Evolutionary conservation across 306 rosid genomes (phyloP).

Genomic region (Dicorynia guianensis): DNA sequence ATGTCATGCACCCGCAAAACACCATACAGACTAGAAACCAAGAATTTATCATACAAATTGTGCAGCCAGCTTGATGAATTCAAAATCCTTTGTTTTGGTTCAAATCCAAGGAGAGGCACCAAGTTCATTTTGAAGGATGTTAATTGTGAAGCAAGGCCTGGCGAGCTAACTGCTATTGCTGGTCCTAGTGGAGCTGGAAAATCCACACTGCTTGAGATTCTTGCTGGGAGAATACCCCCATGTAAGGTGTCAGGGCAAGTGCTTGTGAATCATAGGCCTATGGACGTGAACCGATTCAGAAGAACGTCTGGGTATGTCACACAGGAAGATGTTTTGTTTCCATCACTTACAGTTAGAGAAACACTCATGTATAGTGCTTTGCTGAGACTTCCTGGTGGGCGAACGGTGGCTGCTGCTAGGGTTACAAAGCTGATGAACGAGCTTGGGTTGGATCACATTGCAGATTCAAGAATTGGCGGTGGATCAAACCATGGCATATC

Average conservation of each 20-base stretch:
- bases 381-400: slow-evolving; percentile 71
- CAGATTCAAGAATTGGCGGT: slow-evolving; percentile 73
- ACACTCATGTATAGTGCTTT: slow-evolving; percentile 87
- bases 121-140: slow-evolving; percentile 78
- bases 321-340: slow-evolving; percentile 88
- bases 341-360: slow-evolving; percentile 87
- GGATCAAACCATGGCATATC: slow-evolving; percentile 76
- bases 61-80: slow-evolving; percentile 59
- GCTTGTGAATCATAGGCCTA: slow-evolving; percentile 65
- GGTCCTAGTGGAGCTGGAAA: slow-evolving; percentile 99
- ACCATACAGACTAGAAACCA: slow-evolving; percentile 64
- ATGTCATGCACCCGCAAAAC: slow-evolving; percentile 52
- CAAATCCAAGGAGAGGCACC: slow-evolving; percentile 42
- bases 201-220: slow-evolving; percentile 89
- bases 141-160: slow-evolving; percentile 81
- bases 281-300: slow-evolving; percentile 60
- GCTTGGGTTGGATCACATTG: slow-evolving; percentile 79
- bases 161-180: slow-evolving; percentile 84
- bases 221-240: slow-evolving; percentile 71
- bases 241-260: slow-evolving; percentile 71
- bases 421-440: slow-evolving; percentile 79
- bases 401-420: slow-evolving; percentile 60
- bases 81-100: slow-evolving; percentile 55
- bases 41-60: slow-evolving; percentile 68
- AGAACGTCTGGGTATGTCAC: slow-evolving; percentile 78